A percentile compares a stretch with the other conserved stretches of the same genome.
Conservation (phyloP, 2,329 filamentous ascomycete genomes). For the Penicillium sp. region DNA sequence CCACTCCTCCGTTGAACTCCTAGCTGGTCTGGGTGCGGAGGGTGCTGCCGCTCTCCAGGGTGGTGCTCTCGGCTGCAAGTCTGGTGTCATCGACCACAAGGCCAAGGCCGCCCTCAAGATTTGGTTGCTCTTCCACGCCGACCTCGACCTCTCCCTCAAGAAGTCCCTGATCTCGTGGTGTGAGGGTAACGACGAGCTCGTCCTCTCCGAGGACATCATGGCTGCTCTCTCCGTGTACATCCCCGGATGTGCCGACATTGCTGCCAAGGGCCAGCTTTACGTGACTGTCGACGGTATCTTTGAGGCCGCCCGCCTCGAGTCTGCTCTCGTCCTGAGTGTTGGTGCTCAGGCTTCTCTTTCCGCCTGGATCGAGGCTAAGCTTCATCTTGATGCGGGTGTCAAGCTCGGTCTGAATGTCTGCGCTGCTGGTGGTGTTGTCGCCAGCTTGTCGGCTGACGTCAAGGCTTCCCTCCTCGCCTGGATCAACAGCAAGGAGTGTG, state of each 20-base stretch:
- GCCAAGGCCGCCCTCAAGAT: slow-evolving; percentile 29
- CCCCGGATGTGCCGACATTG: slow-evolving; percentile 32
- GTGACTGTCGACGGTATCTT: slow-evolving; percentile 40
- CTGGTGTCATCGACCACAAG: slow-evolving; percentile 25
- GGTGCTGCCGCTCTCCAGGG: slow-evolving; percentile 38
- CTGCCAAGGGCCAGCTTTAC: slow-evolving; percentile 36
- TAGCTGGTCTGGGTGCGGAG: slow-evolving; percentile 31
- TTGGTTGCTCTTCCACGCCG: slow-evolving; percentile 29
- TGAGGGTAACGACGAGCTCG: slow-evolving; percentile 25
- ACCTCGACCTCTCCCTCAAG: slow-evolving; percentile 29
- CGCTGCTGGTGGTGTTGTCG: slow-evolving; percentile 33
- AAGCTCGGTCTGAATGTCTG: slow-evolving; percentile 34
- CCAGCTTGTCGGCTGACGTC: slow-evolving; percentile 32
- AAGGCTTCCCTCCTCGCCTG: slow-evolving; percentile 32
- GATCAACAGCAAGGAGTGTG: slow-evolving; percentile 27
- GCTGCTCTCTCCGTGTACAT: slow-evolving; percentile 36
- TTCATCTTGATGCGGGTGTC: slow-evolving; percentile 28
- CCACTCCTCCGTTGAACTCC: slow-evolving; percentile 16
- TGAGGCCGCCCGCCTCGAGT: slow-evolving; percentile 23
- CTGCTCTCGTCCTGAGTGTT: slow-evolving; percentile 32
- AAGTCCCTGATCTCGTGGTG: slow-evolving; percentile 33
- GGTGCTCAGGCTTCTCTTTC: slow-evolving; percentile 29
- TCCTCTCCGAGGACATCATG: slow-evolving; percentile 26
- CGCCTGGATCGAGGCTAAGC: slow-evolving; percentile 26
- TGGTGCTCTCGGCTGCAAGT: slow-evolving; percentile 35